Base-by-base conservation (phyloP, 1,284 basidiomycete species). In the Moesziomyces antarcticus region DNA sequence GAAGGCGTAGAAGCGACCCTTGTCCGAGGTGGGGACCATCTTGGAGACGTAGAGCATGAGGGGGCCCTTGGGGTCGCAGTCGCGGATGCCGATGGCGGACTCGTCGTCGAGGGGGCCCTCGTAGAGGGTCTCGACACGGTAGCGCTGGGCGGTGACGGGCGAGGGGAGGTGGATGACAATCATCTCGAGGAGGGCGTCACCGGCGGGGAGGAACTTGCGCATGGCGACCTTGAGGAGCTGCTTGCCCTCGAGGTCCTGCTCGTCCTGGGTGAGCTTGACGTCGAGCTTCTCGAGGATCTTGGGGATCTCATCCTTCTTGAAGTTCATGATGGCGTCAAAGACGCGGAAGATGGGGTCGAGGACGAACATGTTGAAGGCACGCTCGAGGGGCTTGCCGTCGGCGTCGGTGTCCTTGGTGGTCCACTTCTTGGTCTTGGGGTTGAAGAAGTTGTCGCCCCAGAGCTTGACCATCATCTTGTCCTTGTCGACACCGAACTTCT, bases 381-480 rank as follows among this genome's bases (percentile, higher is more conserved):
- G 85, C 85, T 86, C 97, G 72, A 97, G 91, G 25, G 85, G 86
- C 85, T 95, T 94, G 85, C 93, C 94, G 81, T 96, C 93, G 66
- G 90, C 89, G 80, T 91, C 91, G 40, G 86, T 87, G 79, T 86
- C 79, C 86, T 92, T 92, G 73, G 92, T 94, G 56, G 93, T 89
- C 97, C 97, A 99, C 88, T 99, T 99, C 87, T 91, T 92, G 67
- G 96, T 98, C 78, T 91, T 89, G 75, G 95, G 93, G 89, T 99
- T 99, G 90, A 99, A 99, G 89, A 88, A 99, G 89, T 98, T 98
- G 89, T 99, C 97, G 67, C 97, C 97, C 97, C 97, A 99, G 61
- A 99, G 91, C 88, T 93, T 97, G 82, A 85, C 84, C 92, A 99
- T 97, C 90, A 99, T 94, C 89, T 98, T 98, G 75, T 92, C 91